Evolutionary conservation across 2,329 filamentous ascomycete species (phyloP).

Genomic region (Hypoxylon rubiginosum): DNA sequence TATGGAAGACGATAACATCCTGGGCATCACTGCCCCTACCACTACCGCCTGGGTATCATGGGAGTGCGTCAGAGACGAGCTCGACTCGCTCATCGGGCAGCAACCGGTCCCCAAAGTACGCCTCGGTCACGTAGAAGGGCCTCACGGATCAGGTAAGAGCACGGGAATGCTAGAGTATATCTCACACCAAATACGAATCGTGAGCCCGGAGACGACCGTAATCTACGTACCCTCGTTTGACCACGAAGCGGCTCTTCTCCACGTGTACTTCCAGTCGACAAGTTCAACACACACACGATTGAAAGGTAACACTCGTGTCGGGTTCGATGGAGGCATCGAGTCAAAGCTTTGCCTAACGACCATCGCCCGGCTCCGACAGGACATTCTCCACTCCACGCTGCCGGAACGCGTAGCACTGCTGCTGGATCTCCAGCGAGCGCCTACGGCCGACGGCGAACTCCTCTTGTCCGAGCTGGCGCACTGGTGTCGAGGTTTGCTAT

Average conservation of each 20-base stretch:
- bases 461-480: not conserved
- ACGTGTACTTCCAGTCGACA: too few relatives aligned
- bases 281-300: too few relatives aligned
- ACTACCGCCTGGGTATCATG: not conserved
- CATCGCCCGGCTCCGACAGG: not conserved
- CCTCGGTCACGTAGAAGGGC: not conserved
- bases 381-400: not conserved
- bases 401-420: not conserved
- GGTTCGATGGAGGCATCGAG: not conserved
- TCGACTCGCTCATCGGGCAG: not conserved
- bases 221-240: slow-evolving; percentile 3
- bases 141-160: not conserved
- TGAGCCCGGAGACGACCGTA: not conserved
- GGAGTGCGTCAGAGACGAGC: not conserved
- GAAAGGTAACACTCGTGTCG: not conserved
- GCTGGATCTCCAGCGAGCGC: not conserved
- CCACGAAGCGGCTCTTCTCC: too few relatives aligned
- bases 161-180: not conserved
- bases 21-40: not conserved
- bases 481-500: not conserved
- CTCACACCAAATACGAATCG: not conserved
- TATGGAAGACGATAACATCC: not conserved
- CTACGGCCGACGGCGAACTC: not conserved
- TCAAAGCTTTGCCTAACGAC: not conserved
- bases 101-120: not conserved